Conservation (phyloP, 2,329 filamentous ascomycete species). For the Colletotrichum horii region DNA sequence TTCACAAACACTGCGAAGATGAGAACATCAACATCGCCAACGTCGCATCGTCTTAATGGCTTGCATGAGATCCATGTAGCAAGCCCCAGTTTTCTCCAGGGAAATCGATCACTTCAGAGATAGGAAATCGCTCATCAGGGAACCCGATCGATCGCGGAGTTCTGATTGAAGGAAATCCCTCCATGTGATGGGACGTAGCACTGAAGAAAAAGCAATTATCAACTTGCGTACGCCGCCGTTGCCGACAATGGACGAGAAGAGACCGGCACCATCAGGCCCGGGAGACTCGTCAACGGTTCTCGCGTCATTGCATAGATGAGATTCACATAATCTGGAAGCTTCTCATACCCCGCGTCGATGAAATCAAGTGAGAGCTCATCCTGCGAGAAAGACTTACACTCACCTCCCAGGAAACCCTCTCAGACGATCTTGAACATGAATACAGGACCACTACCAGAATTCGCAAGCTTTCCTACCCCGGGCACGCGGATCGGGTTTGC, state of each 20-base stretch:
- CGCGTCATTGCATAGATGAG: not conserved
- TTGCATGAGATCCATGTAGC: not conserved
- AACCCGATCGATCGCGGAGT: not conserved
- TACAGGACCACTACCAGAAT: not conserved
- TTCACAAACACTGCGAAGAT: not conserved
- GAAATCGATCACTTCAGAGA: not conserved
- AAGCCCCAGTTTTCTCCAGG: not conserved
- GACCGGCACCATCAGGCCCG: not conserved
- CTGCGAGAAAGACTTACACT: no score
- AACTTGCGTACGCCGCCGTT: not conserved
- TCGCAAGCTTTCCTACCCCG: no score
- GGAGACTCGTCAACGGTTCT: accelerated
- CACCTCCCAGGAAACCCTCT: no score
- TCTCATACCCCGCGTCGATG: not conserved
- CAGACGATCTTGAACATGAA: accelerated
- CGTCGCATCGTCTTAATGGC: not conserved
- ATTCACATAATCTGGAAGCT: accelerated
- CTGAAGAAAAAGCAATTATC: not conserved
- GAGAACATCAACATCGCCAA: not conserved
- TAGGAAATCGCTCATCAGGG: not conserved
- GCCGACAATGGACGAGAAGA: not conserved
- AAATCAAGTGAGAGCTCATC: not conserved
- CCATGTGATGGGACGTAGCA: not conserved
- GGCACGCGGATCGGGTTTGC: no score
- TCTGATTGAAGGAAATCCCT: not conserved